Percentiles rank a stretch among this genome's conserved stretches.
These are phyloP conservation scores for Ophiostoma pallidulum DNA, from an alignment of 2,329 filamentous ascomycete genomes.

Conservation along the genomic window DNA sequence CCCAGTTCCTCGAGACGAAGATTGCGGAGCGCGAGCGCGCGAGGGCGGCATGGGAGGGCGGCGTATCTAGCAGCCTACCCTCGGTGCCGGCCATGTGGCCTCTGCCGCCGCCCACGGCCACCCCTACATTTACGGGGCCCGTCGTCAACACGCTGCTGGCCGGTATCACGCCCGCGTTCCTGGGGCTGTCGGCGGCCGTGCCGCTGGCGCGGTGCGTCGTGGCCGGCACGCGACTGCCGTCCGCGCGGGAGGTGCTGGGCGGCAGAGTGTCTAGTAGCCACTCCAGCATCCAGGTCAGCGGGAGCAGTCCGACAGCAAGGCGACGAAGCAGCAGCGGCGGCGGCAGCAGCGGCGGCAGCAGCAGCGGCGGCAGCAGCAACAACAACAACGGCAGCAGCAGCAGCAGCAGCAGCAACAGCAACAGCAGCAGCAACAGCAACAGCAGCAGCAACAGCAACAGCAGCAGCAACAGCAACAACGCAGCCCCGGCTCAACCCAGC, in stretches of 20 bases:
- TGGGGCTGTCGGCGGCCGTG: conserved; percentile 3
- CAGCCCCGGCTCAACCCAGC: not conserved
- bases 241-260: conserved; percentile 1
- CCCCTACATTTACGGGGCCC: not conserved
- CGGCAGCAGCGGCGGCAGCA: not conserved
- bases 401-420: not conserved
- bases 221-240: conserved; percentile 5
- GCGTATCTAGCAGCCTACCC: no score
- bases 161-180: not conserved
- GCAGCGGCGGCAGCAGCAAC: not conserved
- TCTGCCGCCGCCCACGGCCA: no score
- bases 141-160: not conserved
- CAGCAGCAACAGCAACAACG: not conserved
- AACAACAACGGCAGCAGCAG: not conserved
- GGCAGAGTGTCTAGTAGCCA: no score
- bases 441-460: no score
- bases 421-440: not conserved
- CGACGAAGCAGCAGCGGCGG: no score
- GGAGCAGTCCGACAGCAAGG: no score
- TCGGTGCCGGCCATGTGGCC: no score
- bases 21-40: conserved; percentile 3
- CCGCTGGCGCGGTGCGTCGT: conserved; percentile 6
- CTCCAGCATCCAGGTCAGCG: no score
- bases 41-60: no score
- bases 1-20: conserved; percentile 7